A percentile compares a stretch with the other conserved stretches of the same genome.
These are phyloP conservation scores for Sclerotinia nivalis DNA, from an alignment of 2,329 filamentous ascomycete species.

Conservation along the genomic window DNA sequence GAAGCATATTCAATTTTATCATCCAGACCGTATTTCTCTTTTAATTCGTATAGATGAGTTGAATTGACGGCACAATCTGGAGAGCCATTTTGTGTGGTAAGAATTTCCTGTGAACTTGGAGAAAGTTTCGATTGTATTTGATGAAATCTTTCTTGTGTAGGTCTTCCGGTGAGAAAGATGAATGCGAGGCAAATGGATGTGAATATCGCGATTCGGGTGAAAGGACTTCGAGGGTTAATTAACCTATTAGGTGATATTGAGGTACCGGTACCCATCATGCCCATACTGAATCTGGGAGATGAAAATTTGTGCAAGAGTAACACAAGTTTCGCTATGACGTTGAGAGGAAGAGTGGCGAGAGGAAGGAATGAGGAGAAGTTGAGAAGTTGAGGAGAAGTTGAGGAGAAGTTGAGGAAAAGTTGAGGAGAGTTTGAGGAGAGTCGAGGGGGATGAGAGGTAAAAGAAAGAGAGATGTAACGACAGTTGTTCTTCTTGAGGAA, in stretches of 20 bases:
- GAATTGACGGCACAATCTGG: conserved; percentile 51
- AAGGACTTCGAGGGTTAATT: conserved; percentile 32
- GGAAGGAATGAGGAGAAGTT: not conserved
- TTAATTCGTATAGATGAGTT: conserved; percentile 48
- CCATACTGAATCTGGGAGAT: conserved; percentile 4
- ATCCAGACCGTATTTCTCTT: conserved; percentile 50
- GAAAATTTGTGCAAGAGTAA: not conserved
- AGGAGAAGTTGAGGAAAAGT: not conserved
- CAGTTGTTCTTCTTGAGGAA: not conserved
- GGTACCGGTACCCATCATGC: conserved; percentile 17
- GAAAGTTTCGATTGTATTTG: conserved; percentile 23
- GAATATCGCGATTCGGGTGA: conserved; percentile 32
- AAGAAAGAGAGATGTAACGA: conserved; percentile 14
- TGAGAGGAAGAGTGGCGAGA: not conserved
- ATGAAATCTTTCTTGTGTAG: conserved; percentile 24
- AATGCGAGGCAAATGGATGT: conserved; percentile 32
- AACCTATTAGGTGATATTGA: conserved; percentile 20
- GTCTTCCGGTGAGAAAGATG: conserved; percentile 31
- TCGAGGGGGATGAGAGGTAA: not conserved
- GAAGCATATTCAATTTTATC: conserved; percentile 57
- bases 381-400: too few species aligned
- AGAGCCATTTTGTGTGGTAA: conserved; percentile 4
- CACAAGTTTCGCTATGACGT: conserved; percentile 1
- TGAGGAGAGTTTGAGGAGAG: not conserved
- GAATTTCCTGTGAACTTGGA: conserved; percentile 23